Evolutionary conservation across 1,139 yeast species (phyloP), one percentile per base, ranked within the genome.

Genomic region (Suhomyces guaymorum): DNA sequence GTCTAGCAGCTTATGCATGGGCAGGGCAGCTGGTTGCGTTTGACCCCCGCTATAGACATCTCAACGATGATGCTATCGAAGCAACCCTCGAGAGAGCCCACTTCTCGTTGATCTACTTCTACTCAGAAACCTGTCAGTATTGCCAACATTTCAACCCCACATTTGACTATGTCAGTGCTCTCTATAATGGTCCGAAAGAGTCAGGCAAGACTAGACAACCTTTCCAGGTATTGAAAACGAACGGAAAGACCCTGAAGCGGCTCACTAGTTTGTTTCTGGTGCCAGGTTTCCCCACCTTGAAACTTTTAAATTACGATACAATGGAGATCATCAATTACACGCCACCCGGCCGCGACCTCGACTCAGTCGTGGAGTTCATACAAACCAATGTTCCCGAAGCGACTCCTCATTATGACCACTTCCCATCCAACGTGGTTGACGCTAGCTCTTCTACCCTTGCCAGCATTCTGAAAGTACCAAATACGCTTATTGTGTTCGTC

Each of bases 81-180:
- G 27, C 32, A 9, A 47, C 49, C 1, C 44, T 62, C 15, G 53
- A 28, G 13, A 34, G 31, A 13, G 55, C 64, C 13, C 50, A 51
- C 12, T 66, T 51, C 44, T 63, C 76, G 4, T 54, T 72, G 28
- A 66, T 73, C 15, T 69, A 66, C 47, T 72, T 72, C 42, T 62
- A 56, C 37, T 61, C 69, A 5, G 63, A 65, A 5, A 44, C 49
- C 11, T 73, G 78, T 45, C 46, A 50, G 34, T 65, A 58, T 41
- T 73, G 78, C 49, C 42, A 47, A 4, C 39, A 48, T 12, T 59
- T 73, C 39, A 56, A 59, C 15, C 72, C 72, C 5, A 58, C 59
- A 9, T 70, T 66, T 41, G 60, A 59, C 14, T 62, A 63, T 14
- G 43, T 71, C 32, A 50, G 56, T 30, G 34, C 49, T 10, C 44